Evolutionary conservation across 176 grass and related monocot genomes (phyloP).

Genomic region (Puya raimondii): DNA sequence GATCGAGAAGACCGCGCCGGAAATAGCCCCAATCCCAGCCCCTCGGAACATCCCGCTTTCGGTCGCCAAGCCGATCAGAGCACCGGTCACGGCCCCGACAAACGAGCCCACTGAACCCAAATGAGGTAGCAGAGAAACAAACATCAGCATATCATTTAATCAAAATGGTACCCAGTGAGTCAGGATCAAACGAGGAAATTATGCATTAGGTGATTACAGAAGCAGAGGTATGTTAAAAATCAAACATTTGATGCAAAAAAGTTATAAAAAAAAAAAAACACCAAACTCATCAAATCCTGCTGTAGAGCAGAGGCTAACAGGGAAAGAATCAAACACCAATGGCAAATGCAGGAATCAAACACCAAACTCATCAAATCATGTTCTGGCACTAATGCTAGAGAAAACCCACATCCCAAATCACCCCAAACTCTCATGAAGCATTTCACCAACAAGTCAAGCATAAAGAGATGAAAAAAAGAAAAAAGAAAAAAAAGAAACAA

Average conservation of each 20-base stretch:
- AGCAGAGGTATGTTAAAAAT: not conserved
- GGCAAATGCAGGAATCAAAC: no score
- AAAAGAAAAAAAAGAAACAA: not conserved
- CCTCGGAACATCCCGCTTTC: slow-evolving; percentile 74
- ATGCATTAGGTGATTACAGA: no score
- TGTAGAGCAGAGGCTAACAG: not conserved
- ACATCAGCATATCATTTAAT: slow-evolving; percentile 13
- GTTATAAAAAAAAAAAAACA: not conserved
- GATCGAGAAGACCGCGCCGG: slow-evolving; percentile 75
- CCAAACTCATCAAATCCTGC: not conserved
- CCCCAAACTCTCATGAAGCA: no score
- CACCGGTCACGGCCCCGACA: slow-evolving; percentile 65
- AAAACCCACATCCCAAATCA: no score
- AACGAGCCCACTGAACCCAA: slow-evolving; percentile 54
- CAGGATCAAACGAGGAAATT: no score
- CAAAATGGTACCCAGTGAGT: not conserved
- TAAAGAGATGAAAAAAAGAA: not conserved
- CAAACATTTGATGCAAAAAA: not conserved
- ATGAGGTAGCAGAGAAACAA: not conserved
- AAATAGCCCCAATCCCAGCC: slow-evolving; percentile 71
- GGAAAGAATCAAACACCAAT: not conserved
- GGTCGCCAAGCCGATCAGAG: slow-evolving; percentile 65
- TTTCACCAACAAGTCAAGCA: not conserved
- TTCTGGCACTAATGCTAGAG: no score
- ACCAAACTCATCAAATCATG: no score